phyloP scores from a whole-genome alignment of 768 basidiomycete species.

The Rubroboletus pulcherrimus region DNA sequence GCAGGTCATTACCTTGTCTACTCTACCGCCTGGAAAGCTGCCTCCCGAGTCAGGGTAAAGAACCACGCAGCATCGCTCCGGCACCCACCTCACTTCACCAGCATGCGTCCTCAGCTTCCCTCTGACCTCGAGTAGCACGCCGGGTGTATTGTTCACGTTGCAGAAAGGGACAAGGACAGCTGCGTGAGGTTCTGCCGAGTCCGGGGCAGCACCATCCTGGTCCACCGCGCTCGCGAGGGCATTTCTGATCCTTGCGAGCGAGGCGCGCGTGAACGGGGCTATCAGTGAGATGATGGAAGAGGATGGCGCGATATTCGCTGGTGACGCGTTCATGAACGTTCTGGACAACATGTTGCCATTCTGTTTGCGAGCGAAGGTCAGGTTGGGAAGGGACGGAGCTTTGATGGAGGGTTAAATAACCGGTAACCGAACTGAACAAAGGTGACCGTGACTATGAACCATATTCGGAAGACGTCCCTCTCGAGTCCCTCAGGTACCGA shows the following conservation, averaged over 20 bases:
- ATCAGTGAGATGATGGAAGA: constrained; percentile 31
- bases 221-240: constrained; percentile 21
- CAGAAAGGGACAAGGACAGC: constrained; percentile 76
- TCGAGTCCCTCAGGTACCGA: not conserved
- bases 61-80: not conserved
- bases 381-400: not conserved
- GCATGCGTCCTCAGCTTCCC: constrained; percentile 64
- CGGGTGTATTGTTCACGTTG: constrained; percentile 63
- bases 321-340: constrained; percentile 18
- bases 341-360: constrained; percentile 29
- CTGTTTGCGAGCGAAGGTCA: not conserved
- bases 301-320: not conserved
- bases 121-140: constrained; percentile 70
- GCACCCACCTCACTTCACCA: constrained; percentile 73
- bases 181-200: constrained; percentile 43
- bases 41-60: not conserved
- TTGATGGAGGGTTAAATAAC: not conserved
- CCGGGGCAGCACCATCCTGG: constrained; percentile 15
- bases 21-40: constrained; percentile 74
- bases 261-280: constrained; percentile 34
- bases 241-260: constrained; percentile 31
- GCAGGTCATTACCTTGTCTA: constrained; percentile 68
- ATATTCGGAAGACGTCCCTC: constrained; percentile 3
- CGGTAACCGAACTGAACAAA: not conserved
- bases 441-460: not conserved